These are phyloP conservation scores for Sporobolomyces roseus DNA, from an alignment of 768 basidiomycete genomes.

Conservation along the genomic window DNA sequence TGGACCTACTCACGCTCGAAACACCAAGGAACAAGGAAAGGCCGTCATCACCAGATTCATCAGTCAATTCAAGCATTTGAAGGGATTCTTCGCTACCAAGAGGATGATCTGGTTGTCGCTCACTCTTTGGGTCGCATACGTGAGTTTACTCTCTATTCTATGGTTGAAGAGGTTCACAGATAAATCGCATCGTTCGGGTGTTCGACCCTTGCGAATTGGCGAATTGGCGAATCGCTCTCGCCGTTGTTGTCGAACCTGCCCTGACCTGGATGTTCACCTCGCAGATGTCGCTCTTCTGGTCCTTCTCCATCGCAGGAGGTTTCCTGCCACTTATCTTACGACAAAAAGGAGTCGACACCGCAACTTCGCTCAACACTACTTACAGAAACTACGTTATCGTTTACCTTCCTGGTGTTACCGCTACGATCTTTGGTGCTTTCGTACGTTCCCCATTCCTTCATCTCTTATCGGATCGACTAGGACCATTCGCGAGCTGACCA, in stretches of 20 bases:
- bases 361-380: constrained; percentile 47
- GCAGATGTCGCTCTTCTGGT: constrained; percentile 43
- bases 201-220: no score
- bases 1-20: neutral
- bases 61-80: constrained; percentile 47
- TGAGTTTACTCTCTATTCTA: constrained; percentile 24
- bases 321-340: constrained; percentile 50
- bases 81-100: constrained; percentile 48
- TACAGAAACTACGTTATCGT: constrained; percentile 42
- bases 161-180: no score
- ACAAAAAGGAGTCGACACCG: constrained; percentile 46
- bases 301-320: constrained; percentile 48
- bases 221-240: no score
- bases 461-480: no score
- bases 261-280: no score
- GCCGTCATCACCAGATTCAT: constrained; percentile 28
- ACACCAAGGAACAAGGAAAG: constrained; percentile 34
- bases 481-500: no score
- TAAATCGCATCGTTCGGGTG: no score
- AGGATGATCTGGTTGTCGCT: constrained; percentile 43
- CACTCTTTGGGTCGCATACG: constrained; percentile 43
- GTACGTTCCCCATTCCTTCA: neutral
- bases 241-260: no score
- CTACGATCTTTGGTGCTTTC: constrained; percentile 25
- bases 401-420: constrained; percentile 23